These are phyloP conservation scores for Fomitopsis serialis DNA, from an alignment of 768 basidiomycete genomes.

Conservation along the genomic window DNA sequence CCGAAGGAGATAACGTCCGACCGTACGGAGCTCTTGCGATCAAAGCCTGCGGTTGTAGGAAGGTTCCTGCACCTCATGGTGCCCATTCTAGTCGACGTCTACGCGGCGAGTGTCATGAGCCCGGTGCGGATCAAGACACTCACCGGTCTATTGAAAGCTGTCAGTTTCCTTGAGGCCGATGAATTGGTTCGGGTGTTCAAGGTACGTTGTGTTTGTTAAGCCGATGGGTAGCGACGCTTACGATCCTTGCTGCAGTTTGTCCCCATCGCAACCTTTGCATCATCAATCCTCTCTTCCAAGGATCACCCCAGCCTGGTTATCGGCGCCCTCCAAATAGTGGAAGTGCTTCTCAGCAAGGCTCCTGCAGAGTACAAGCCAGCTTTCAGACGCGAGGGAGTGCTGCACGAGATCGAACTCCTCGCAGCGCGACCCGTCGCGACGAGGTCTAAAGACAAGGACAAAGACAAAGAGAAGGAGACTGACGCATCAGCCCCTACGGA, in stretches of 20 bases:
- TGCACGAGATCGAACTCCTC: constrained; percentile 85
- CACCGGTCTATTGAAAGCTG: constrained; percentile 83
- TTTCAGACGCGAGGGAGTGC: constrained; percentile 92
- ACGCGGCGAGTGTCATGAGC: constrained; percentile 91
- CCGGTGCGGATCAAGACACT: constrained; percentile 87
- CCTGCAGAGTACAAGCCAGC: constrained; percentile 81
- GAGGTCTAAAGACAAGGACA: constrained; percentile 43
- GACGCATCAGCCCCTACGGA: constrained; percentile 37
- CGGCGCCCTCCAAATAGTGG: constrained; percentile 88
- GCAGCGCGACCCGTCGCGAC: constrained; percentile 59
- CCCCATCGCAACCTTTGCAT: constrained; percentile 92
- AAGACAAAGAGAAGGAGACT: constrained; percentile 28
- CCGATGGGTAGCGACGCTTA: background rate
- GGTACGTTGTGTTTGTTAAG: constrained; percentile 39
- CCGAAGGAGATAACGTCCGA: constrained; percentile 39
- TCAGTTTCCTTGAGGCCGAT: constrained; percentile 79
- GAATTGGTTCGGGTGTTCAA: constrained; percentile 72
- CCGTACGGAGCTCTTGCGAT: constrained; percentile 71
- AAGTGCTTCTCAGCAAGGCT: constrained; percentile 81
- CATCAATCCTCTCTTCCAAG: constrained; percentile 87
- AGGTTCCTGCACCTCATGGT: constrained; percentile 86
- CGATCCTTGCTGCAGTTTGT: constrained; percentile 58
- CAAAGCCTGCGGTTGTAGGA: constrained; percentile 68
- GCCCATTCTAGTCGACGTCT: constrained; percentile 96
- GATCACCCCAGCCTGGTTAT: constrained; percentile 87